These are phyloP conservation scores for Phytophthora sp. DNA, from an alignment of 352 stramenopile genomes.

Conservation along the genomic window DNA sequence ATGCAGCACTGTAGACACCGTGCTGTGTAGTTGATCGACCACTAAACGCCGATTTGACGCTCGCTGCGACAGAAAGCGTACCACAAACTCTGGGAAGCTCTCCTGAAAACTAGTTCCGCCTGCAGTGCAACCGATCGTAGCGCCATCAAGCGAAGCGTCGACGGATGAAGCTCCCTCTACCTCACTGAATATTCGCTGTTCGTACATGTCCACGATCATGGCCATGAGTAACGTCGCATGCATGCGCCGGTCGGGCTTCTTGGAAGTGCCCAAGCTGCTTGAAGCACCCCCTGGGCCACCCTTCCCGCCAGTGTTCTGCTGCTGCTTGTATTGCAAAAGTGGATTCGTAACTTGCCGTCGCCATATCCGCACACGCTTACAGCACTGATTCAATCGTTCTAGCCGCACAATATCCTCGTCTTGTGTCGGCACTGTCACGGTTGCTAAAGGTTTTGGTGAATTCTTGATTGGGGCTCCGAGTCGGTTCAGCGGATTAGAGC, in stretches of 20 bases:
- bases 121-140: conserved; percentile 7
- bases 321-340: conserved; percentile 64
- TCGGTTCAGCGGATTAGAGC: neutral
- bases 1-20: conserved; percentile 59
- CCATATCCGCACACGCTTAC: conserved; percentile 80
- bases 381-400: conserved; percentile 71
- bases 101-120: conserved; percentile 43
- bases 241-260: conserved; percentile 74
- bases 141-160: conserved; percentile 12
- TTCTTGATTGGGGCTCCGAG: conserved; percentile 12
- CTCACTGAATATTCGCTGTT: conserved; percentile 56
- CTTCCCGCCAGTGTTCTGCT: conserved; percentile 34
- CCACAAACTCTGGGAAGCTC: conserved; percentile 75
- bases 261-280: conserved; percentile 18
- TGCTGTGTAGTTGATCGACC: conserved; percentile 65
- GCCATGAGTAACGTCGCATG: conserved; percentile 71
- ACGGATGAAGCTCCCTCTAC: conserved; percentile 35
- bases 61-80: conserved; percentile 58
- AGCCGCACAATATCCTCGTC: conserved; percentile 59
- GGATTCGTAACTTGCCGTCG: conserved; percentile 65
- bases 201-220: conserved; percentile 79
- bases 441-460: neutral
- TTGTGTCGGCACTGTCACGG: conserved; percentile 3
- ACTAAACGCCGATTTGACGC: conserved; percentile 52
- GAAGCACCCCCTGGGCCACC: conserved; percentile 9